Conservation (phyloP, 148 eudicot genomes). For the Hydrangea macrophylla region DNA sequence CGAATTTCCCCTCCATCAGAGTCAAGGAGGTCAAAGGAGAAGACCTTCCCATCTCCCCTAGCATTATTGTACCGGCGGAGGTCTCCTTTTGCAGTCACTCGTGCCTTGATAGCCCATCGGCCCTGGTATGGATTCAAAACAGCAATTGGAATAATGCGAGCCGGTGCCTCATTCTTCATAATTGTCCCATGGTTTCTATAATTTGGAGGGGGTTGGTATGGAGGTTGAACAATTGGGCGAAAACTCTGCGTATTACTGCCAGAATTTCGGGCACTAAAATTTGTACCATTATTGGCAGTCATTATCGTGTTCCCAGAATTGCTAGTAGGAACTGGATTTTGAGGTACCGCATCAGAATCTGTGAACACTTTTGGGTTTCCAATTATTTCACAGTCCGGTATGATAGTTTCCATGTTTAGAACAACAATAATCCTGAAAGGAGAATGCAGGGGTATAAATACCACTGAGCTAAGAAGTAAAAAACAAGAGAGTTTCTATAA, state of each 20-base stretch:
- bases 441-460: conserved; percentile 3
- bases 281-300: conserved; percentile 22
- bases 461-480: background rate
- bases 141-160: conserved; percentile 86
- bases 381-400: conserved; percentile 72
- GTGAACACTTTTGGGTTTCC: conserved; percentile 60
- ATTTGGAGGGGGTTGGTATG: conserved; percentile 90
- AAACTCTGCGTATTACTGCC: conserved; percentile 38
- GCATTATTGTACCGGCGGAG: conserved; percentile 96
- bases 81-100: conserved; percentile 96
- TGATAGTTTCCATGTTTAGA: conserved; percentile 86
- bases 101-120: conserved; percentile 97
- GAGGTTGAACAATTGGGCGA: conserved; percentile 78
- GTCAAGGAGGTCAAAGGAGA: conserved; percentile 96
- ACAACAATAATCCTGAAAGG: conserved; percentile 86
- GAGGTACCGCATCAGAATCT: conserved; percentile 40
- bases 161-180: conserved; percentile 95
- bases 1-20: conserved; percentile 98
- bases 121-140: conserved; percentile 99
- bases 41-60: conserved; percentile 95
- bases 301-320: conserved; percentile 15
- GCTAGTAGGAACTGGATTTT: conserved; percentile 34
- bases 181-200: conserved; percentile 86
- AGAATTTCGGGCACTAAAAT: conserved; percentile 29
- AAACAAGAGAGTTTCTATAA: conserved; percentile 7